phyloP scores from a whole-genome alignment of 768 basidiomycete genomes.

The Kwoniella sp. region DNA sequence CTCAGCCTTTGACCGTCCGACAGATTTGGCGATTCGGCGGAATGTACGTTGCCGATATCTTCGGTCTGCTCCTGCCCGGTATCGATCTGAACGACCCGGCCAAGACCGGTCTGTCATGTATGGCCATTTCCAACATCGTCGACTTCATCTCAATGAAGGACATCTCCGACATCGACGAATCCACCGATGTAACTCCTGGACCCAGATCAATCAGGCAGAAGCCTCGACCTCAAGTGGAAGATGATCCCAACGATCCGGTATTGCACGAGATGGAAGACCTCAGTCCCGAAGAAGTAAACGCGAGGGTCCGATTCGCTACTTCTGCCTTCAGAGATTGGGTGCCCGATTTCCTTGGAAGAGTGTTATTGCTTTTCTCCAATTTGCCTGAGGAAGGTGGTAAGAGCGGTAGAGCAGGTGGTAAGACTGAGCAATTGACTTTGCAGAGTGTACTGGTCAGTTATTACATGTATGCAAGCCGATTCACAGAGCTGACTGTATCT shows the following conservation, averaged over 20 bases:
- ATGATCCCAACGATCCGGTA: slow-evolving; percentile 42
- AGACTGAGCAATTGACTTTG: slow-evolving; percentile 56
- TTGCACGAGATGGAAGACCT: slow-evolving; percentile 55
- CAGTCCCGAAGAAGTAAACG: slow-evolving; percentile 70
- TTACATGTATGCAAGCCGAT: background rate
- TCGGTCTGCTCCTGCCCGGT: slow-evolving; percentile 79
- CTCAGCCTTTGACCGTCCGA: slow-evolving; percentile 76
- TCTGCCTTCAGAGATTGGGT: slow-evolving; percentile 80
- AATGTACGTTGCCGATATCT: slow-evolving; percentile 74
- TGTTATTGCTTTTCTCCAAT: slow-evolving; percentile 79
- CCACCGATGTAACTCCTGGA: slow-evolving; percentile 43
- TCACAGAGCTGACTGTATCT: background rate
- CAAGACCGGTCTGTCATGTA: slow-evolving; percentile 47
- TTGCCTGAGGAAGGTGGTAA: slow-evolving; percentile 81
- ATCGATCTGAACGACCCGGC: slow-evolving; percentile 68
- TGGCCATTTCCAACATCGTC: slow-evolving; percentile 52
- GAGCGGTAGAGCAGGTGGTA: slow-evolving; percentile 65
- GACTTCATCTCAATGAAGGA: slow-evolving; percentile 46
- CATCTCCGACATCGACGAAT: slow-evolving; percentile 36
- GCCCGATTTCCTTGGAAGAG: slow-evolving; percentile 73
- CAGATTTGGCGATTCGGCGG: slow-evolving; percentile 78
- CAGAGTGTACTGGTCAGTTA: slow-evolving; percentile 49
- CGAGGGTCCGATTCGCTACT: slow-evolving; percentile 69
- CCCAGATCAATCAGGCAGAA: slow-evolving; percentile 55
- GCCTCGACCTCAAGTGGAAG: slow-evolving; percentile 57